Percentiles rank a stretch among this genome's conserved stretches.
phyloP scores from a whole-genome alignment of 306 rosid genomes.

The Quercus bicolor region DNA sequence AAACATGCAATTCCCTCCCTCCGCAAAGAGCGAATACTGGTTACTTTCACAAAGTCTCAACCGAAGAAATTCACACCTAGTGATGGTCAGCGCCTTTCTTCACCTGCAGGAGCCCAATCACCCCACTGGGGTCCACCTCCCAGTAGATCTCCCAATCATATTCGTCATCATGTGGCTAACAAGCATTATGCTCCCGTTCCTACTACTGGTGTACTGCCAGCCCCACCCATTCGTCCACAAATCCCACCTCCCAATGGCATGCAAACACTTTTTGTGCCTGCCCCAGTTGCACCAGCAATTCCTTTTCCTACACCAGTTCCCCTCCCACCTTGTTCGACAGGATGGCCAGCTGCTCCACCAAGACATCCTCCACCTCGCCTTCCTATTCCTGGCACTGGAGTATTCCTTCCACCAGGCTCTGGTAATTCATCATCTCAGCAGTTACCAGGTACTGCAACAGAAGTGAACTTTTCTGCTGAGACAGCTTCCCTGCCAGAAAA shows the following conservation, averaged over 20 bases:
- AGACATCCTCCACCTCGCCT: conserved; percentile 81
- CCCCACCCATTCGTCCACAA: conserved; percentile 58
- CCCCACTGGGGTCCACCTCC: conserved; percentile 69
- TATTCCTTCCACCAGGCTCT: conserved; percentile 87
- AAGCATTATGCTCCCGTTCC: conserved; percentile 57
- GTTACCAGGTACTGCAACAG: conserved; percentile 31
- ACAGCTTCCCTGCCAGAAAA: conserved; percentile 36
- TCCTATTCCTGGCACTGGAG: conserved; percentile 84
- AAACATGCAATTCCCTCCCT: conserved; percentile 77
- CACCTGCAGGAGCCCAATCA: conserved; percentile 36
- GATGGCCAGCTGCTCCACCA: conserved; percentile 71
- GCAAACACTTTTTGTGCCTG: conserved; percentile 61
- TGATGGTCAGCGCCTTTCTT: conserved; percentile 50
- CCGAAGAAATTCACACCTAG: conserved; percentile 48
- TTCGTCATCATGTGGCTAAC: conserved; percentile 55
- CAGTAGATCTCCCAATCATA: conserved; percentile 62
- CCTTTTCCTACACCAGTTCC: conserved; percentile 68
- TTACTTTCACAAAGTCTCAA: conserved; percentile 70
- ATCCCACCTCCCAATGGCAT: conserved; percentile 62
- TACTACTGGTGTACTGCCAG: conserved; percentile 60
- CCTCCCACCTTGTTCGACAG: conserved; percentile 55
- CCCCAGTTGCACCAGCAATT: conserved; percentile 53
- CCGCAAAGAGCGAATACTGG: conserved; percentile 71
- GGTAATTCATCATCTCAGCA: conserved; percentile 55
- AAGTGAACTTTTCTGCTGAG: conserved; percentile 40